Conservation (phyloP, 257 asterid species). For the Rauvolfia tetraphylla region DNA sequence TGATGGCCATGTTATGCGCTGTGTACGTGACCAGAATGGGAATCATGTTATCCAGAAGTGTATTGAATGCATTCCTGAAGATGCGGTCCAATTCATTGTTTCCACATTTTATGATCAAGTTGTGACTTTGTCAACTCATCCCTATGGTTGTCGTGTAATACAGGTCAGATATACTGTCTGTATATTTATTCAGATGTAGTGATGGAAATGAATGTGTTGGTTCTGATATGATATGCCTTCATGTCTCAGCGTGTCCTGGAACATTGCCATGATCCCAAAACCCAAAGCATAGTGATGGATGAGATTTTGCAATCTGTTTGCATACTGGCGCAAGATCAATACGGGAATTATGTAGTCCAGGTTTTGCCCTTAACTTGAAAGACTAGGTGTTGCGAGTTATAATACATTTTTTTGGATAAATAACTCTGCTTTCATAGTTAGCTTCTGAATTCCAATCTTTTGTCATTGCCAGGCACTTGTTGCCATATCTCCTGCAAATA, state of each 20-base stretch:
- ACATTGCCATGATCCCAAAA: slow-evolving; percentile 55
- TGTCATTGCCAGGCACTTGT: not conserved
- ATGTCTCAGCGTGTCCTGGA: slow-evolving; percentile 67
- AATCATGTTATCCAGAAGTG: slow-evolving; percentile 87
- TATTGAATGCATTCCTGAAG: slow-evolving; percentile 78
- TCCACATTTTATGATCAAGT: slow-evolving; percentile 61
- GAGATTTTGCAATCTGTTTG: slow-evolving; percentile 62
- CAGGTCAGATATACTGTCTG: slow-evolving; percentile 40
- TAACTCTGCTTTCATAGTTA: no score
- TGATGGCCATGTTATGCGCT: slow-evolving; percentile 73
- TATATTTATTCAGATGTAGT: not conserved
- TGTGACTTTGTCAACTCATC: slow-evolving; percentile 69
- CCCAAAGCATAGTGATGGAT: slow-evolving; percentile 65
- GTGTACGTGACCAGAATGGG: slow-evolving; percentile 87
- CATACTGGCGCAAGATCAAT: slow-evolving; percentile 81
- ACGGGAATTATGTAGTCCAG: slow-evolving; percentile 86
- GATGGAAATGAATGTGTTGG: slow-evolving; percentile 5
- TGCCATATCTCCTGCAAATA: not conserved
- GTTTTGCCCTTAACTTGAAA: slow-evolving; percentile 30
- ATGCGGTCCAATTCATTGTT: slow-evolving; percentile 56
- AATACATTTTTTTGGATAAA: not conserved
- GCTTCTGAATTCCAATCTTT: not conserved
- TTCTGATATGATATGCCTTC: slow-evolving; percentile 23
- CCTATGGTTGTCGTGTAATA: slow-evolving; percentile 88
- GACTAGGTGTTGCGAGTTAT: not conserved